These are phyloP conservation scores for Ophiostoma fasciatum DNA, from an alignment of 2,329 filamentous ascomycete species.

Conservation along the genomic window DNA sequence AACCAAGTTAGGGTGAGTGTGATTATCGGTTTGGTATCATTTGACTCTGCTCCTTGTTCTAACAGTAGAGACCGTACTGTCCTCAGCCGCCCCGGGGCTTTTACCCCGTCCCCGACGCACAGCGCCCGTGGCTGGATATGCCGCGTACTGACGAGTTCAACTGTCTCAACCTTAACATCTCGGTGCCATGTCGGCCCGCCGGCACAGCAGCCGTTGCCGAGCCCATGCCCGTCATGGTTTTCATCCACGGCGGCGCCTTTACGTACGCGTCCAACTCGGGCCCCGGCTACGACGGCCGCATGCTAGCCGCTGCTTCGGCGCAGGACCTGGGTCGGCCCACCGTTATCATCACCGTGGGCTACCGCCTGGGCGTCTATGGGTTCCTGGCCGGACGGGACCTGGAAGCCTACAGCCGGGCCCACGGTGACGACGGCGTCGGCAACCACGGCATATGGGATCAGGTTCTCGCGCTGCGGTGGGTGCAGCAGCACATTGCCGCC, in stretches of 20 bases:
- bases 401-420: background rate
- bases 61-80: constrained; percentile 5
- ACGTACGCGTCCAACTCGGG: constrained; percentile 1
- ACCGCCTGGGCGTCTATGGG: constrained; percentile 24
- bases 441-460: constrained; percentile 9
- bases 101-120: constrained; percentile 5
- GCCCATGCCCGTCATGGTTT: constrained; percentile 6
- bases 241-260: constrained; percentile 9
- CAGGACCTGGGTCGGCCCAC: constrained; percentile 1
- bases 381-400: constrained; percentile 23
- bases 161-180: constrained; percentile 9
- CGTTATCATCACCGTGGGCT: constrained; percentile 18
- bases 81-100: constrained; percentile 9
- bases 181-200: constrained; percentile 3
- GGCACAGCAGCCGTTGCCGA: background rate
- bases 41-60: background rate
- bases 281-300: constrained; percentile 7
- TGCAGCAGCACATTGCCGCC: constrained; percentile 7
- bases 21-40: background rate
- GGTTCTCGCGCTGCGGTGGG: constrained; percentile 6
- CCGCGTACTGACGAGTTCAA: constrained; percentile 2
- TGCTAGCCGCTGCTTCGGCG: constrained; percentile 1
- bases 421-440: constrained; percentile 1
- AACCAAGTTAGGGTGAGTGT: constrained; percentile 6
- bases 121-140: constrained; percentile 6